phyloP scores from a whole-genome alignment of 768 basidiomycete genomes.

The Kondoa subrosea region DNA sequence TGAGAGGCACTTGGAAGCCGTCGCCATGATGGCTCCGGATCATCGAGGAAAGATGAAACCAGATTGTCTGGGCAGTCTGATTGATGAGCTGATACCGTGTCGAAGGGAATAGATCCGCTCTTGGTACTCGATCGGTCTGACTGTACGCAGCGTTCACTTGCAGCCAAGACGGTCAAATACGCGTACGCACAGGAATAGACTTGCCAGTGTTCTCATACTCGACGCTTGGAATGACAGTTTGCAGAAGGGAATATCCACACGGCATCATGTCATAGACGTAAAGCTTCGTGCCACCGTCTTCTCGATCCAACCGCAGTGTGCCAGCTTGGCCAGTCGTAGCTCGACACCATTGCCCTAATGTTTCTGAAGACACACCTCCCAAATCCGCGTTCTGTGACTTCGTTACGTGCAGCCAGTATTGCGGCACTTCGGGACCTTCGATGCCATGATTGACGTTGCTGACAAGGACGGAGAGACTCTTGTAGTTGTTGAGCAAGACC shows the following conservation, averaged over 20 bases:
- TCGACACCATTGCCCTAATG: conserved; percentile 6
- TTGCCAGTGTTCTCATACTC: conserved; percentile 5
- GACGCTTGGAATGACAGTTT: background rate
- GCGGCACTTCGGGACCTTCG: background rate
- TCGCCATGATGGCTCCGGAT: background rate
- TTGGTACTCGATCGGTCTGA: background rate
- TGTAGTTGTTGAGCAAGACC: background rate
- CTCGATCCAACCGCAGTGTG: conserved; percentile 2
- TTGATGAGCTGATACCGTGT: background rate
- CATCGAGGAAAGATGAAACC: conserved; percentile 4
- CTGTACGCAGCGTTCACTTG: background rate
- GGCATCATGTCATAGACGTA: conserved; percentile 6
- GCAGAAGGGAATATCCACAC: conserved; percentile 1
- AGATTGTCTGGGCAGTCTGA: conserved; percentile 4
- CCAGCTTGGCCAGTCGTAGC: conserved; percentile 8
- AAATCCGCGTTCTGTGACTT: background rate
- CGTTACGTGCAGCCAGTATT: background rate
- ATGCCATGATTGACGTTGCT: background rate
- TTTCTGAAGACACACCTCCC: conserved; percentile 2
- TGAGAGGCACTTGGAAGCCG: background rate
- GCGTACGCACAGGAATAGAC: background rate
- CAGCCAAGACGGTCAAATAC: conserved; percentile 1
- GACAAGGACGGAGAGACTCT: background rate
- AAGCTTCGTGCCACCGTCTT: background rate
- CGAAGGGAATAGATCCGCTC: background rate